phyloP scores from a whole-genome alignment of 2,329 filamentous ascomycete genomes.

The Microdochium nivale region DNA sequence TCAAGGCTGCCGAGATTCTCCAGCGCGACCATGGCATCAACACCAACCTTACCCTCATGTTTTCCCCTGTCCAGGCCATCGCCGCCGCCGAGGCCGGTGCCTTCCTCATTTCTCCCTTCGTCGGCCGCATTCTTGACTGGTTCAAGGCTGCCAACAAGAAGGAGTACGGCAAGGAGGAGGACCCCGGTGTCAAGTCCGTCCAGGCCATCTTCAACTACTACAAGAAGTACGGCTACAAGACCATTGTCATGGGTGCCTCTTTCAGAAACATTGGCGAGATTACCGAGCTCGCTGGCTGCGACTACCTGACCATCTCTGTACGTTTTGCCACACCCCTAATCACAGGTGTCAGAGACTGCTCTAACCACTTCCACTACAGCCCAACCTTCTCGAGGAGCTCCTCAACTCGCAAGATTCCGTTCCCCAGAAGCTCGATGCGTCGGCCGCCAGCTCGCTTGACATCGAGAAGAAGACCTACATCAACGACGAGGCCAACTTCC shows the following conservation, averaged over 20 bases:
- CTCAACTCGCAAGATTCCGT: conserved; percentile 74
- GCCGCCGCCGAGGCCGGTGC: conserved; percentile 90
- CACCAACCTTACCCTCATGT: conserved; percentile 98
- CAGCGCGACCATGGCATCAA: conserved; percentile 95
- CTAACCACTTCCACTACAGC: conserved; percentile 36
- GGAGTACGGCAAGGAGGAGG: conserved; percentile 81
- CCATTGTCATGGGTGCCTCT: conserved; percentile 98
- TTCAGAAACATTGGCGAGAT: conserved; percentile 97
- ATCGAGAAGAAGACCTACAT: conserved; percentile 89
- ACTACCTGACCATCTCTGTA: conserved; percentile 97
- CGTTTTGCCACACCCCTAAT: conserved; percentile 24
- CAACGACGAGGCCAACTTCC: conserved; percentile 81
- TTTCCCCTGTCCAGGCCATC: conserved; percentile 91
- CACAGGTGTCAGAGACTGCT: not conserved
- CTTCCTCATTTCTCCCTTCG: conserved; percentile 98
- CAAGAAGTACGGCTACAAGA: conserved; percentile 99
- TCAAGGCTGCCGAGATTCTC: conserved; percentile 95
- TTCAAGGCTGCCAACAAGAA: conserved; percentile 95
- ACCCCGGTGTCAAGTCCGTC: conserved; percentile 94
- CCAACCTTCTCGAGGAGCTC: conserved; percentile 88
- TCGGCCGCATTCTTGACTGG: conserved; percentile 98
- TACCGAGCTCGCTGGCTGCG: conserved; percentile 94
- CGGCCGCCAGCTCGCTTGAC: conserved; percentile 56
- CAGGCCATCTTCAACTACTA: conserved; percentile 99
- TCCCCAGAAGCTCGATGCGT: conserved; percentile 84